Conservation (phyloP, 441 rosid genomes). For the Bruguiera hainesii region DNA sequence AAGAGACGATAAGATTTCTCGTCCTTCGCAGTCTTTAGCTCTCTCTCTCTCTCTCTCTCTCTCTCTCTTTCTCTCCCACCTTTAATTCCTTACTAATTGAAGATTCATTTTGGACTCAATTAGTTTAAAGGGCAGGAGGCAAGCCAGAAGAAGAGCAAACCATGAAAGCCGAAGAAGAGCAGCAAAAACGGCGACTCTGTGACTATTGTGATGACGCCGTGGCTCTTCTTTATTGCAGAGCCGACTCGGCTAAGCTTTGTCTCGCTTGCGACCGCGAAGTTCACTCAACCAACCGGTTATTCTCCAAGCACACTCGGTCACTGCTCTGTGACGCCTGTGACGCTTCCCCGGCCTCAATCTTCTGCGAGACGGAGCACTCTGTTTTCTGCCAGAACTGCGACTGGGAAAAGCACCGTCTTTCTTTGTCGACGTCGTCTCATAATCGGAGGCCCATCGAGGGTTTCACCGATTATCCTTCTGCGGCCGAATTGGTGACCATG, state of each 20-base stretch:
- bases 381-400: constrained; percentile 82
- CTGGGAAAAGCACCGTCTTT: constrained; percentile 61
- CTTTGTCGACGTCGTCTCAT: constrained; percentile 34
- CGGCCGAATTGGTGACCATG: constrained; percentile 35
- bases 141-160: not conserved
- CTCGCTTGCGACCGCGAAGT: constrained; percentile 79
- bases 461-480: constrained; percentile 65
- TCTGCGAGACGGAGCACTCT: constrained; percentile 69
- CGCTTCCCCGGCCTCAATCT: constrained; percentile 59
- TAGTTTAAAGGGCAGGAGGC: too few relatives aligned
- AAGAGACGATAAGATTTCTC: not conserved
- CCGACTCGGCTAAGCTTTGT: constrained; percentile 90
- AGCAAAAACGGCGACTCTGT: constrained; percentile 39
- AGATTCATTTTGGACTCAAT: too few relatives aligned
- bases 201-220: constrained; percentile 61
- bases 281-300: constrained; percentile 83
- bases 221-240: constrained; percentile 79
- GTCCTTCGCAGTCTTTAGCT: too few relatives aligned
- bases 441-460: constrained; percentile 74
- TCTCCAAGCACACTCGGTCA: constrained; percentile 70
- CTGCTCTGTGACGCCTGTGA: constrained; percentile 75
- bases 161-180: constrained; percentile 6
- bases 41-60: too few relatives aligned
- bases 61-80: too few relatives aligned
- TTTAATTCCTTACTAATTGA: too few relatives aligned